Evolutionary conservation across 192 early-diverging fungal genomes (phyloP).

Genomic region (Pecoramyces ruminantium): DNA sequence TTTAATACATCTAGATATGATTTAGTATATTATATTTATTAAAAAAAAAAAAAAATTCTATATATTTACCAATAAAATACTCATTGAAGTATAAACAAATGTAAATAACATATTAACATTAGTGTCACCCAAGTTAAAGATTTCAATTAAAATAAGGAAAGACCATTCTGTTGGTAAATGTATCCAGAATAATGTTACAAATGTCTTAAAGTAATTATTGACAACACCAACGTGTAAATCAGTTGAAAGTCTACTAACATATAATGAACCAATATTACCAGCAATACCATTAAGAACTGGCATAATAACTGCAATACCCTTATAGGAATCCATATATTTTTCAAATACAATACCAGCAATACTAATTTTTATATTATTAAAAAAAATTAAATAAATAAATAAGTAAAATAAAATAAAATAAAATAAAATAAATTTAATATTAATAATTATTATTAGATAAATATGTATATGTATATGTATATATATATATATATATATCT

Average conservation of each 20-base stretch:
- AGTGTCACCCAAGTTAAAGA: not conserved
- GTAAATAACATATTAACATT: not conserved
- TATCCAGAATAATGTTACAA: not conserved
- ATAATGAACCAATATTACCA: constrained; percentile 68
- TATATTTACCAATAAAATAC: not conserved
- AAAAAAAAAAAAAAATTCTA: not conserved
- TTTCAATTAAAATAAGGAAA: not conserved
- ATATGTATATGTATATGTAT: too few species aligned
- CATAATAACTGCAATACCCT: constrained; percentile 18
- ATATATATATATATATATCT: too few species aligned
- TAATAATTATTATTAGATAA: too few species aligned
- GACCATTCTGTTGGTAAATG: not conserved
- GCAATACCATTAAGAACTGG: constrained; percentile 33
- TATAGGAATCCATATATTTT: not conserved
- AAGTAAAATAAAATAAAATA: too few species aligned
- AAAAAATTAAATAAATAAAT: too few species aligned
- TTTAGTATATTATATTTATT: not conserved
- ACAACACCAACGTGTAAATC: constrained; percentile 31
- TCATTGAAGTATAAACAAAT: not conserved
- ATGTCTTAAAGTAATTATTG: not conserved
- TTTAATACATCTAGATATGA: too few species aligned
- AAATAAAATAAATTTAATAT: too few species aligned
- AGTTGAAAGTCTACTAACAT: constrained; percentile 57
- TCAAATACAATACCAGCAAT: not conserved
- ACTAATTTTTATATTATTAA: too few species aligned